phyloP scores from a whole-genome alignment of 2,329 filamentous ascomycete species.

The Camillea tinctor region DNA sequence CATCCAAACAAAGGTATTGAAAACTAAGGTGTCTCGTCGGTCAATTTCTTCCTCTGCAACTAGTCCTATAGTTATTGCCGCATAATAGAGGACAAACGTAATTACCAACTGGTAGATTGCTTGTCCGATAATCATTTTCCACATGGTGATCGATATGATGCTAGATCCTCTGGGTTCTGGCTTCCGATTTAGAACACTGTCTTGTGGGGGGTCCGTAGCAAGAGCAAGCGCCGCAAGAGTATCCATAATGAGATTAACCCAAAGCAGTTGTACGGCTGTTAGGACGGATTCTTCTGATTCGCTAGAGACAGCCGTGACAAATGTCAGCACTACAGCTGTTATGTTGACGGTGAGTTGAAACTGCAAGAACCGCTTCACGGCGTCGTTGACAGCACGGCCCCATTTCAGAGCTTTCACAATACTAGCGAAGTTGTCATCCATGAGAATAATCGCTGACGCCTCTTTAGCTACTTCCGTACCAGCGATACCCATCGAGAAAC shows the following conservation, averaged over 20 bases:
- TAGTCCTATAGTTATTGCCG: slow-evolving; percentile 57
- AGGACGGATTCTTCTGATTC: slow-evolving; percentile 70
- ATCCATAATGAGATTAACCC: slow-evolving; percentile 98
- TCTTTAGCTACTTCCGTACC: slow-evolving; percentile 84
- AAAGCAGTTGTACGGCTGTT: slow-evolving; percentile 86
- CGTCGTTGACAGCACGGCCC: slow-evolving; percentile 75
- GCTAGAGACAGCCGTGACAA: slow-evolving; percentile 80
- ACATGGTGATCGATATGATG: slow-evolving; percentile 87
- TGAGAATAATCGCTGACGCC: slow-evolving; percentile 79
- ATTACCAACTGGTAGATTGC: slow-evolving; percentile 82
- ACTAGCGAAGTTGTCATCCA: slow-evolving; percentile 87
- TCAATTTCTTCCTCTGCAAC: slow-evolving; percentile 33
- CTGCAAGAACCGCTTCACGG: slow-evolving; percentile 73
- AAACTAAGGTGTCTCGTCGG: slow-evolving; percentile 77
- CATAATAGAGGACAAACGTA: slow-evolving; percentile 82
- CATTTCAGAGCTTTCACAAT: slow-evolving; percentile 82
- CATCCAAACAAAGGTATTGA: slow-evolving; percentile 99
- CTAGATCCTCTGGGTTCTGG: slow-evolving; percentile 56
- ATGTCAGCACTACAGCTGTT: slow-evolving; percentile 83
- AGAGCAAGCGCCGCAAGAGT: slow-evolving; percentile 87
- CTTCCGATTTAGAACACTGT: slow-evolving; percentile 76
- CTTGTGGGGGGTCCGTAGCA: slow-evolving; percentile 85
- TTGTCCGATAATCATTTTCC: slow-evolving; percentile 98
- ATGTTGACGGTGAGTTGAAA: slow-evolving; percentile 88
- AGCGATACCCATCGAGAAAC: slow-evolving; percentile 83